Evolutionary conservation across 495 filamentous ascomycete species (phyloP).

Genomic region (Penicillium odoratum): DNA sequence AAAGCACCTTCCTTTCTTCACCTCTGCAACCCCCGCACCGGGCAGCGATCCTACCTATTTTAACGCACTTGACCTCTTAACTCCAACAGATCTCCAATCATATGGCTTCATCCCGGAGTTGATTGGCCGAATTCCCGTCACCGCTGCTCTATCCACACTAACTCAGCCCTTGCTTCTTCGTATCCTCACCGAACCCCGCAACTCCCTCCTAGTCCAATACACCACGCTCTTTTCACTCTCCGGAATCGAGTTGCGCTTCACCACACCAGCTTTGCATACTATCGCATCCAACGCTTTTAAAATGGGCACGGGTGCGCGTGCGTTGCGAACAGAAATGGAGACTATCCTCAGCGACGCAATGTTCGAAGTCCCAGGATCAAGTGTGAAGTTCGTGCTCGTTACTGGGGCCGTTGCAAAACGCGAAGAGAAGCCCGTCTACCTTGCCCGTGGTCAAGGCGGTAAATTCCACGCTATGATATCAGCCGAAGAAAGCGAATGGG

Average conservation of each 20-base stretch:
- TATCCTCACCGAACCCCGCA: slow-evolving; percentile 89
- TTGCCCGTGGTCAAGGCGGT: slow-evolving; percentile 59
- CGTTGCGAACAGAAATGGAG: slow-evolving; percentile 87
- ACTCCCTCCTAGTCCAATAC: slow-evolving; percentile 84
- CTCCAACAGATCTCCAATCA: slow-evolving; percentile 79
- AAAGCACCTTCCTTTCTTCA: slow-evolving; percentile 69
- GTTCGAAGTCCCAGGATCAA: slow-evolving; percentile 82
- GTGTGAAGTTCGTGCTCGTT: slow-evolving; percentile 71
- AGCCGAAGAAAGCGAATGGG: slow-evolving; percentile 65
- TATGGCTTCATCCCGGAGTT: slow-evolving; percentile 96
- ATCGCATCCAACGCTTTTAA: slow-evolving; percentile 70
- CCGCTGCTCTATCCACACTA: slow-evolving; percentile 78
- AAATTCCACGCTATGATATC: slow-evolving; percentile 59
- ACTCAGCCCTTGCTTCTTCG: slow-evolving; percentile 75
- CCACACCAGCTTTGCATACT: slow-evolving; percentile 71
- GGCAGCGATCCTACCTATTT: slow-evolving; percentile 52
- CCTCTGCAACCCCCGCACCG: slow-evolving; percentile 34
- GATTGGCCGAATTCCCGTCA: slow-evolving; percentile 85
- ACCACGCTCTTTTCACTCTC: slow-evolving; percentile 79
- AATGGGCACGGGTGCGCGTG: slow-evolving; percentile 87
- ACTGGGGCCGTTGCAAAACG: slow-evolving; percentile 70
- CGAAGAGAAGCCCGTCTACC: slow-evolving; percentile 60
- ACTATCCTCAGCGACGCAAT: slow-evolving; percentile 81
- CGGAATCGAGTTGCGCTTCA: slow-evolving; percentile 81
- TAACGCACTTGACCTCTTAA: slow-evolving; percentile 79